Conservation (phyloP, 495 filamentous ascomycete species). For the Neurospora sp. region DNA sequence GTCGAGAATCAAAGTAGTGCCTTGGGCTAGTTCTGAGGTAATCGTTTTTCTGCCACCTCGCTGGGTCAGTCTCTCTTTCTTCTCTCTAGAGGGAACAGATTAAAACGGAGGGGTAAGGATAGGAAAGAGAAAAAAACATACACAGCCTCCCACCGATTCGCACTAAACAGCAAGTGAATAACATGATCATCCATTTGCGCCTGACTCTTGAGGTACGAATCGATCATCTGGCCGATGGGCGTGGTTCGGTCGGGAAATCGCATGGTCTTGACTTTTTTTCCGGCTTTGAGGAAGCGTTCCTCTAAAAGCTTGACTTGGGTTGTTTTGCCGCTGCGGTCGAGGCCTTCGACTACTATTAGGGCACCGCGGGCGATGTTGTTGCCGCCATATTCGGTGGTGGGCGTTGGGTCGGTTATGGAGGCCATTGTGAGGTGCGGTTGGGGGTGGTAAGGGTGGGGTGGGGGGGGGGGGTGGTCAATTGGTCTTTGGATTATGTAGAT, state of each 20-base stretch:
- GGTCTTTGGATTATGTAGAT: too few relatives aligned
- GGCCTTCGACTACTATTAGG: constrained; percentile 84
- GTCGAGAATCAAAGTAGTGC: constrained; percentile 73
- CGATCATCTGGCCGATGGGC: constrained; percentile 81
- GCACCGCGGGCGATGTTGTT: constrained; percentile 44
- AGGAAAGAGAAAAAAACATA: constrained; percentile 24
- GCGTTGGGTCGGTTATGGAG: neutral
- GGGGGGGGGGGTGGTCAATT: too few relatives aligned
- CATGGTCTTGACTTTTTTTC: constrained; percentile 59
- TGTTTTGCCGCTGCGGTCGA: constrained; percentile 92
- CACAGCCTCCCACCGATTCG: constrained; percentile 88
- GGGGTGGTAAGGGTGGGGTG: too few relatives aligned
- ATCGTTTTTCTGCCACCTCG: too few relatives aligned
- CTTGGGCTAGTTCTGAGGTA: constrained; percentile 46
- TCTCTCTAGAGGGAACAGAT: too few relatives aligned
- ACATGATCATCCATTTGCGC: constrained; percentile 77
- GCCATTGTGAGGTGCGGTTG: neutral
- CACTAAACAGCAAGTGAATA: constrained; percentile 91
- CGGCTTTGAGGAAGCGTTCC: constrained; percentile 46
- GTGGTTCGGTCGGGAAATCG: constrained; percentile 89
- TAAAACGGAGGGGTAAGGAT: too few relatives aligned
- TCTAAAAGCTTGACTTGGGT: constrained; percentile 76
- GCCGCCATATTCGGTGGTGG: neutral
- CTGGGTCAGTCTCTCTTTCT: too few relatives aligned
- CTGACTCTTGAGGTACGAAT: constrained; percentile 68